Conservation (phyloP, 2,329 filamentous ascomycete genomes). For the Microsporum audouinii region DNA sequence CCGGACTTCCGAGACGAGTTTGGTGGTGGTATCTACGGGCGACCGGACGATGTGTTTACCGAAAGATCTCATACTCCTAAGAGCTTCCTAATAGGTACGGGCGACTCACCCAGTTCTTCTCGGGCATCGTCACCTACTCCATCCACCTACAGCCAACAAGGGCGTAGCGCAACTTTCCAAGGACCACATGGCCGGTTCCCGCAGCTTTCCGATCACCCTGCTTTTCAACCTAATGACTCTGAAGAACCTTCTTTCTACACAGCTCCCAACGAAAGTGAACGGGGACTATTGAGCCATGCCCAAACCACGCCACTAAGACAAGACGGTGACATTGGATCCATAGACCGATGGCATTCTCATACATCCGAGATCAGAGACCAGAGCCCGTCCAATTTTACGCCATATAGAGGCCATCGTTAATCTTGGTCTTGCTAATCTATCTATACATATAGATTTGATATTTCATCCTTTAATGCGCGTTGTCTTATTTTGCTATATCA, state of each 20-base stretch:
- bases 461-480: background rate
- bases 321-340: conserved; percentile 14
- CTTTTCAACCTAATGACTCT: conserved; percentile 26
- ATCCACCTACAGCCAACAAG: conserved; percentile 17
- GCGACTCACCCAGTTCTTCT: conserved; percentile 31
- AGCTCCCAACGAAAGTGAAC: conserved; percentile 31
- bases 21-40: conserved; percentile 54
- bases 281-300: conserved; percentile 26
- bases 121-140: conserved; percentile 31
- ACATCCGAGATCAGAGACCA: conserved; percentile 7
- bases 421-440: background rate
- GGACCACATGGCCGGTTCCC: conserved; percentile 16
- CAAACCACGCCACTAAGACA: conserved; percentile 17
- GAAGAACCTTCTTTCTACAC: conserved; percentile 23
- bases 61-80: conserved; percentile 36
- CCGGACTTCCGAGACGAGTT: conserved; percentile 79
- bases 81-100: conserved; percentile 22
- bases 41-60: conserved; percentile 35
- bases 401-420: conserved; percentile 11
- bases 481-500: background rate
- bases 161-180: conserved; percentile 13
- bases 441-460: background rate
- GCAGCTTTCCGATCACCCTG: conserved; percentile 24
- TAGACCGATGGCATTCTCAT: conserved; percentile 27
- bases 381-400: conserved; percentile 13